phyloP scores from a whole-genome alignment of 1,139 yeast genomes.

The Meyerozyma guilliermondii region DNA sequence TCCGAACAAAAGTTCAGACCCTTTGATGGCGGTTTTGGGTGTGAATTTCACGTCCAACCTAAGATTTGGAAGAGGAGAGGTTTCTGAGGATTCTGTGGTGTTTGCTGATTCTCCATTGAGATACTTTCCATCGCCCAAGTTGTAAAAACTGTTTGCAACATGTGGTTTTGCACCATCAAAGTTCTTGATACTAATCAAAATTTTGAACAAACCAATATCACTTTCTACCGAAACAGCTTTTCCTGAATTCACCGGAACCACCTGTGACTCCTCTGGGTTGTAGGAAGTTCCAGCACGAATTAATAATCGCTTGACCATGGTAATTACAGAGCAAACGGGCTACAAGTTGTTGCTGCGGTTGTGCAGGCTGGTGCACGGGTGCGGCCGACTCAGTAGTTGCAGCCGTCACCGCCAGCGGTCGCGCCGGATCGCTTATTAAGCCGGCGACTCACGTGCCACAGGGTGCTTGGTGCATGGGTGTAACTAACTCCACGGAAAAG shows the following conservation, averaged over 20 bases:
- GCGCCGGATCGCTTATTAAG: too few species aligned
- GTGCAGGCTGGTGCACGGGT: too few species aligned
- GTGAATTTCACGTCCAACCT: constrained; percentile 32
- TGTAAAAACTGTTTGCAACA: constrained; percentile 27
- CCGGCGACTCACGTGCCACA: too few species aligned
- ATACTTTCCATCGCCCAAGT: constrained; percentile 24
- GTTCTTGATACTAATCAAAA: constrained; percentile 37
- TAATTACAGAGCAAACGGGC: background rate
- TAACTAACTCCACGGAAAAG: too few species aligned
- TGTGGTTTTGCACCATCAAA: constrained; percentile 45
- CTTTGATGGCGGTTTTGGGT: constrained; percentile 40
- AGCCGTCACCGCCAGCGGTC: too few species aligned
- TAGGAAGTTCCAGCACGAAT: constrained; percentile 31
- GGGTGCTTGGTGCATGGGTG: too few species aligned
- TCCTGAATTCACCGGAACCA: constrained; percentile 44
- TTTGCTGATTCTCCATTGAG: constrained; percentile 22
- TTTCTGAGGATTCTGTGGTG: constrained; percentile 4
- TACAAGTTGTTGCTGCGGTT: background rate
- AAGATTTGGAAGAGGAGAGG: constrained; percentile 21
- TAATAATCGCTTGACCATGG: constrained; percentile 28
- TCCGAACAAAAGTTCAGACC: constrained; percentile 56
- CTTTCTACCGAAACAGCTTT: constrained; percentile 31
- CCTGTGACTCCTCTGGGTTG: constrained; percentile 17
- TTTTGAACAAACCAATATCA: constrained; percentile 32
- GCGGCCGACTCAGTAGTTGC: too few species aligned